Conservation (phyloP, 768 basidiomycete species). For the Scleroderma citrinum region DNA sequence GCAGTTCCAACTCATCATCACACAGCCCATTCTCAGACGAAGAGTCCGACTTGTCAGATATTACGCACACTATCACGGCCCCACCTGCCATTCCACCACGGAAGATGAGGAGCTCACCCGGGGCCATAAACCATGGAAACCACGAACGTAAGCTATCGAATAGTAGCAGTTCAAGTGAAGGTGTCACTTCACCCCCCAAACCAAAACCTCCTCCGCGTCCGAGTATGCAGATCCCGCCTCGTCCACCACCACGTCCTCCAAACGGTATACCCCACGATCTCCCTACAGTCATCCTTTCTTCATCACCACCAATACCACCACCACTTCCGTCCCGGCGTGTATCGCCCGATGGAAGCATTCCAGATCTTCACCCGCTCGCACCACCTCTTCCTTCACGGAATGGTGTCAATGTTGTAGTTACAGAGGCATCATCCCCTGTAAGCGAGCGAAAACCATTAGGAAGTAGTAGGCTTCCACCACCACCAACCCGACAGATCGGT, state of each 20-base stretch:
- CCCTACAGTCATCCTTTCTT: conserved; percentile 8
- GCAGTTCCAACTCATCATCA: conserved; percentile 16
- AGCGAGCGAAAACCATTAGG: conserved; percentile 23
- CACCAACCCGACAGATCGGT: conserved; percentile 69
- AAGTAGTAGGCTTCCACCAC: conserved; percentile 52
- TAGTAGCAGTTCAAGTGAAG: conserved; percentile 19
- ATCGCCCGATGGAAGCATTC: conserved; percentile 6
- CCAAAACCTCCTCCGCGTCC: conserved; percentile 21
- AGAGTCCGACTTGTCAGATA: conserved; percentile 23
- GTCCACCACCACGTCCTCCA: conserved; percentile 13
- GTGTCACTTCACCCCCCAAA: conserved; percentile 10
- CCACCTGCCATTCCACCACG: conserved; percentile 5
- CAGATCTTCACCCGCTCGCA: conserved; percentile 6
- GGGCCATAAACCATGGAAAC: not conserved
- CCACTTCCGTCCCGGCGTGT: conserved; percentile 38
- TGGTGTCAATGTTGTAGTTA: not conserved
- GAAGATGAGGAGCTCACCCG: conserved; percentile 7
- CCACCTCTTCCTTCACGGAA: conserved; percentile 35
- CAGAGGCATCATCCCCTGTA: not conserved
- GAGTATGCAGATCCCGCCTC: conserved; percentile 11
- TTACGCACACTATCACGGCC: conserved; percentile 9
- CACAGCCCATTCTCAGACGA: conserved; percentile 28
- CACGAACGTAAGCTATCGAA: conserved; percentile 11
- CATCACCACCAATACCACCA: conserved; percentile 21
- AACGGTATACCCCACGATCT: conserved; percentile 2